phyloP scores from a whole-genome alignment of 164 flowering plant genomes.

The Dillenia suffruticosa region DNA sequence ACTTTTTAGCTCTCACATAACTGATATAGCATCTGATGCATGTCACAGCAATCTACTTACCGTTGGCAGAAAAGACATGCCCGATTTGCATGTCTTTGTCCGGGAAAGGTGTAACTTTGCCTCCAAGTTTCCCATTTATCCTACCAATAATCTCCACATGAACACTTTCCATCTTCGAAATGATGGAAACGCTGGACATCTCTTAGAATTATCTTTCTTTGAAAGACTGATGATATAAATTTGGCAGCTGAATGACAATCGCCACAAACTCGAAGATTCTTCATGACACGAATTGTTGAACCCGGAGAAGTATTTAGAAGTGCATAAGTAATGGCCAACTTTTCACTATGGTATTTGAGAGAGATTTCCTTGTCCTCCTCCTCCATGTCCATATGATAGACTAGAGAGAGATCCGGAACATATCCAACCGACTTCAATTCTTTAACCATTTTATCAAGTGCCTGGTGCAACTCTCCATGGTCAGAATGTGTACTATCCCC shows the following conservation, averaged over 20 bases:
- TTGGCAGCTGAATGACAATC: constrained; percentile 79
- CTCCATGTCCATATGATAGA: constrained; percentile 47
- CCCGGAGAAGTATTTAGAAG: constrained; percentile 66
- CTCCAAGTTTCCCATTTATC: too few species aligned
- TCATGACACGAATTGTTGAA: constrained; percentile 66
- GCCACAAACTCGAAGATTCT: constrained; percentile 69
- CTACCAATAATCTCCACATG: constrained; percentile 78
- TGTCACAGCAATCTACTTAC: too few species aligned
- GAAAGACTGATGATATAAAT: constrained; percentile 41
- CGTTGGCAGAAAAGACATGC: too few species aligned
- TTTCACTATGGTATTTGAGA: constrained; percentile 71
- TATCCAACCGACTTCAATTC: constrained; percentile 62
- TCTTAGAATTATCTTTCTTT: constrained; percentile 53
- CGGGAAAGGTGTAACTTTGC: too few species aligned
- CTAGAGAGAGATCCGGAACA: constrained; percentile 62
- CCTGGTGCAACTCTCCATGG: constrained; percentile 33
- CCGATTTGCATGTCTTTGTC: too few species aligned
- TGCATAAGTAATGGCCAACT: constrained; percentile 68
- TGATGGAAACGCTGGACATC: constrained; percentile 75
- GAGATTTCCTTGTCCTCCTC: constrained; percentile 55
- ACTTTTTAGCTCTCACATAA: too few species aligned
- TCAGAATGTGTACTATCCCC: constrained; percentile 48
- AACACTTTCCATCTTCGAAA: constrained; percentile 58
- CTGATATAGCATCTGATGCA: too few species aligned
- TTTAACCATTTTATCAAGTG: constrained; percentile 47